Conservation (phyloP, 2,329 filamentous ascomycete genomes). For the Neonectria ditissima region DNA sequence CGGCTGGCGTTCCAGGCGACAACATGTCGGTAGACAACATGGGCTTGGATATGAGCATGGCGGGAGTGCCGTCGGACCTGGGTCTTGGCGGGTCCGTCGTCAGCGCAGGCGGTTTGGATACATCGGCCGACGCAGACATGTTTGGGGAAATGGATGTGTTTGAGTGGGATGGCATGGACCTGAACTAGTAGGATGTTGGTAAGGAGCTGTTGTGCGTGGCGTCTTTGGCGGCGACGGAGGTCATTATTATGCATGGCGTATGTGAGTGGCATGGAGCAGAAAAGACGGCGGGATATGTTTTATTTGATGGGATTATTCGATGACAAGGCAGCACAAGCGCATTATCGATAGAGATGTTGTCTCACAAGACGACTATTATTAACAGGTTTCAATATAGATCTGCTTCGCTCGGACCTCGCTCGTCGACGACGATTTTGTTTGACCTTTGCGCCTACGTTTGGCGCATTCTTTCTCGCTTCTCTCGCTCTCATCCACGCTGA, state of each 20-base stretch:
- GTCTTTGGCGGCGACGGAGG: slow-evolving; percentile 15
- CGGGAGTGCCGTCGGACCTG: slow-evolving; percentile 52
- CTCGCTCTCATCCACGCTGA: neutral
- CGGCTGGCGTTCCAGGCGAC: slow-evolving; percentile 55
- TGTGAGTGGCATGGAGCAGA: slow-evolving; percentile 12
- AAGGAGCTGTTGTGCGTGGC: neutral
- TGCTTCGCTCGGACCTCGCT: neutral
- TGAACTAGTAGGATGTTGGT: slow-evolving; percentile 22
- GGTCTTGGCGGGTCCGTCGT: slow-evolving; percentile 52
- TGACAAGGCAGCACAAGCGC: neutral
- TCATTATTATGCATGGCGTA: slow-evolving; percentile 21
- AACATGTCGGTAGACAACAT: slow-evolving; percentile 55
- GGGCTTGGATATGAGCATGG: slow-evolving; percentile 61
- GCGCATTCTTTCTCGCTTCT: no score
- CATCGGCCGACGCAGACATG: slow-evolving; percentile 52
- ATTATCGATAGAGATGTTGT: neutral
- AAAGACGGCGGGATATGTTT: slow-evolving; percentile 2
- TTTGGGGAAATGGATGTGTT: slow-evolving; percentile 61
- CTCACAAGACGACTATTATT: neutral
- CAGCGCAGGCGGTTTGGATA: slow-evolving; percentile 48
- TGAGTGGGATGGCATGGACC: slow-evolving; percentile 53
- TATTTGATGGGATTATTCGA: neutral
- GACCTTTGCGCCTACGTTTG: neutral
- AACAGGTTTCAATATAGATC: neutral
- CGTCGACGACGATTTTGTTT: neutral